Conservation (phyloP, 768 basidiomycete species). For the Pisolithus tinctorius region DNA sequence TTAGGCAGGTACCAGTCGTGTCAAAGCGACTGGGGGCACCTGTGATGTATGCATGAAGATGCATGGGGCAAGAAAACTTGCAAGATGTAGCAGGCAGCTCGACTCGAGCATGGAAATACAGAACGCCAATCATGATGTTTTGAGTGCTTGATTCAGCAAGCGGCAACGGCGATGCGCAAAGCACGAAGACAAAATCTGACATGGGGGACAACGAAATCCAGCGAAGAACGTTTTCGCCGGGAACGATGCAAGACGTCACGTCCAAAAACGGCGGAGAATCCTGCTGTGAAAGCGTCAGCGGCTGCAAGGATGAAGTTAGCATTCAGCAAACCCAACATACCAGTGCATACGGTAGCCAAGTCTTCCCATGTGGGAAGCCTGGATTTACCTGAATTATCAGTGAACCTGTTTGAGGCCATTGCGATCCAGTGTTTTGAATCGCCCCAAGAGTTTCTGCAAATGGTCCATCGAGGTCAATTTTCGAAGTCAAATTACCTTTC, state of each 20-base stretch:
- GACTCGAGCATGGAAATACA: not conserved
- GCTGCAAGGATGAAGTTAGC: too few relatives aligned
- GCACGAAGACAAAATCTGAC: conserved; percentile 37
- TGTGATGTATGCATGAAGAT: too few relatives aligned
- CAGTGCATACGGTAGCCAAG: conserved; percentile 39
- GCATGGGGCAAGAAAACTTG: too few relatives aligned
- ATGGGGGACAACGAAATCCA: conserved; percentile 44
- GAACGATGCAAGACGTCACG: conserved; percentile 33
- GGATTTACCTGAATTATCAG: conserved; percentile 43
- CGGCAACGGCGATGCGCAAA: conserved; percentile 30
- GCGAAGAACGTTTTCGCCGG: conserved; percentile 42
- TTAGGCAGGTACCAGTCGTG: too few relatives aligned
- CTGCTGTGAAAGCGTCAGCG: conserved; percentile 9
- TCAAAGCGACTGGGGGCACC: too few relatives aligned
- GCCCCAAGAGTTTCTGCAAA: conserved; percentile 4
- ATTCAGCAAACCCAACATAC: conserved; percentile 22
- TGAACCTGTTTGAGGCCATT: conserved; percentile 41
- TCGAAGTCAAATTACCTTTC: not conserved
- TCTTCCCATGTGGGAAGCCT: conserved; percentile 23
- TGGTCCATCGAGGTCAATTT: not conserved
- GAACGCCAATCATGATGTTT: conserved; percentile 19
- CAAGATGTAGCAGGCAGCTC: not conserved
- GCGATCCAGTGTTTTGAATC: conserved; percentile 12
- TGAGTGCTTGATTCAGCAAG: conserved; percentile 16
- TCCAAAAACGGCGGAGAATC: conserved; percentile 28